Evolutionary conservation across 345 rosid genomes (phyloP).

Genomic region (Isatis tinctoria): DNA sequence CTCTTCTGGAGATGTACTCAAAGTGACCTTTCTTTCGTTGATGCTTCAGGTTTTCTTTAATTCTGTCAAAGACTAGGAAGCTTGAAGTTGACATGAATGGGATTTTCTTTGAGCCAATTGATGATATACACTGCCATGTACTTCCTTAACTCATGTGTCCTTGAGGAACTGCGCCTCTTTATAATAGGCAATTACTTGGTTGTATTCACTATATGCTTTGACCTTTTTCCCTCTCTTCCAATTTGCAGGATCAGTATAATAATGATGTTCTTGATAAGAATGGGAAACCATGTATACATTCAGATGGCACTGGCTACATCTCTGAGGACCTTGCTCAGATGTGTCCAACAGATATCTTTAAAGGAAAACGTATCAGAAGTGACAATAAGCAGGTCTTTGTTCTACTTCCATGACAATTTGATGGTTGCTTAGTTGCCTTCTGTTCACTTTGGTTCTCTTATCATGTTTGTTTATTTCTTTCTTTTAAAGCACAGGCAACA

Average conservation of each 20-base stretch:
- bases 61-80: slow-evolving; percentile 60
- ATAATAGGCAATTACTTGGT: neutral
- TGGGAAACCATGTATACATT: slow-evolving; percentile 40
- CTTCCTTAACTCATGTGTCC: neutral
- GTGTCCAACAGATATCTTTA: slow-evolving; percentile 44
- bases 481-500: slow-evolving; percentile 4
- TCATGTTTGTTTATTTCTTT: neutral
- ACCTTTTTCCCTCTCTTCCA: neutral
- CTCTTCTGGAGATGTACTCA: neutral
- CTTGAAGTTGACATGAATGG: slow-evolving; percentile 41
- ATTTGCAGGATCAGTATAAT: slow-evolving; percentile 44
- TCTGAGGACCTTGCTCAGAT: slow-evolving; percentile 67
- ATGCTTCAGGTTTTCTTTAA: slow-evolving; percentile 53
- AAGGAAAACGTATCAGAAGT: slow-evolving; percentile 27
- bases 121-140: slow-evolving; percentile 58
- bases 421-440: neutral
- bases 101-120: slow-evolving; percentile 13
- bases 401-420: neutral
- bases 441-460: neutral
- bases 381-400: neutral
- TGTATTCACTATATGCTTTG: neutral
- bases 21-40: slow-evolving; percentile 7
- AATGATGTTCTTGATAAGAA: slow-evolving; percentile 34
- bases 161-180: neutral
- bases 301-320: slow-evolving; percentile 84